These are phyloP conservation scores for Choiromyces venosus DNA, from an alignment of 495 filamentous ascomycete species.

Conservation along the genomic window DNA sequence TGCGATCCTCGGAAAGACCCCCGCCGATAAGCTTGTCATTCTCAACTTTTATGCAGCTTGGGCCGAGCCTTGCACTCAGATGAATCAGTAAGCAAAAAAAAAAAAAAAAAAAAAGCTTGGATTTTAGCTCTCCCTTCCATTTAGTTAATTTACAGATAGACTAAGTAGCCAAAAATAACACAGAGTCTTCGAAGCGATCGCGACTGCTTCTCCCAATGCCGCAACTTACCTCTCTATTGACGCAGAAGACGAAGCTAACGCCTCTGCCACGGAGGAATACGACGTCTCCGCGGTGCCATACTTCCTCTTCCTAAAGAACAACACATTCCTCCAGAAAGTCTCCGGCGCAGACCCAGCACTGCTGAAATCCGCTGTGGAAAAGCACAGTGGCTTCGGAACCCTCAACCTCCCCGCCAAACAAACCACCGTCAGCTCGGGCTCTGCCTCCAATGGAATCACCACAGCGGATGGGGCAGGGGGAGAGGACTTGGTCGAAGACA, in stretches of 20 bases:
- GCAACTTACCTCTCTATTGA: slow-evolving; percentile 63
- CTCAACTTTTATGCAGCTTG: slow-evolving; percentile 93
- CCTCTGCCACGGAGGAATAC: slow-evolving; percentile 53
- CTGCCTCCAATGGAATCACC: slow-evolving; percentile 12
- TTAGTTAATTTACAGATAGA: not conserved
- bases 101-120: too few relatives aligned
- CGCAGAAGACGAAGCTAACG: slow-evolving; percentile 43
- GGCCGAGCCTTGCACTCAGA: slow-evolving; percentile 94
- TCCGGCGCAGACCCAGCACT: slow-evolving; percentile 80
- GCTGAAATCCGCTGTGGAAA: slow-evolving; percentile 76
- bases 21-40: slow-evolving; percentile 63
- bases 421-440: slow-evolving; percentile 13
- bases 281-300: slow-evolving; percentile 91
- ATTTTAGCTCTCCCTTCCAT: not conserved
- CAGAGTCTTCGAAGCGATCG: slow-evolving; percentile 76
- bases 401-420: slow-evolving; percentile 42
- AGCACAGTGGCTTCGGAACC: slow-evolving; percentile 52
- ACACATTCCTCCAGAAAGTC: slow-evolving; percentile 67
- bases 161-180: not conserved
- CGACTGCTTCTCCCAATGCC: slow-evolving; percentile 64
- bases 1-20: slow-evolving; percentile 57
- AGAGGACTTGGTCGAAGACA: slow-evolving; percentile 56
- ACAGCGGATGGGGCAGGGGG: slow-evolving; percentile 48
- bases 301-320: slow-evolving; percentile 70
- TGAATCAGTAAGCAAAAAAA: slow-evolving; percentile 53